Conservation (phyloP, 2,329 filamentous ascomycete genomes). For the Fusarium cicatricum region DNA sequence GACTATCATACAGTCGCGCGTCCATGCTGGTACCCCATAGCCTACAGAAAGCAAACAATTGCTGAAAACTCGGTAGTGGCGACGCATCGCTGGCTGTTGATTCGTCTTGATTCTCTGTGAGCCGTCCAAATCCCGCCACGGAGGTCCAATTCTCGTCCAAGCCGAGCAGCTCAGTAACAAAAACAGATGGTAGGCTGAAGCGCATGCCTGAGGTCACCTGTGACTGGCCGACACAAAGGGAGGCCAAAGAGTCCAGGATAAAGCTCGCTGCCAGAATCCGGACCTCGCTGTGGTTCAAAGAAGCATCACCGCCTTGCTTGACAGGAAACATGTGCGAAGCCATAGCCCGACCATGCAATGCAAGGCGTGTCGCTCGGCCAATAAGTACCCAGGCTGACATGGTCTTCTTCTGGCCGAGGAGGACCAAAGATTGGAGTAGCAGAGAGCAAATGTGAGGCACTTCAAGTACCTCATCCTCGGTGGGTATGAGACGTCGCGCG, state of each 20-base stretch:
- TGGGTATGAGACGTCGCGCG: conserved; percentile 58
- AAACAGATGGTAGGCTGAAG: conserved; percentile 27
- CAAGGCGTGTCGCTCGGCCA: conserved; percentile 65
- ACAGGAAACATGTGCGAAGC: conserved; percentile 32
- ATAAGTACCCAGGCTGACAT: conserved; percentile 70
- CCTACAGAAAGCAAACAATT: conserved; percentile 51
- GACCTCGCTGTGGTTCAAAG: conserved; percentile 22
- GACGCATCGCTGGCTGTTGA: conserved; percentile 37
- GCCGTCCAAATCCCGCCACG: conserved; percentile 30
- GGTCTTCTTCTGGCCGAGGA: conserved; percentile 66
- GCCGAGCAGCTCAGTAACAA: conserved; percentile 15
- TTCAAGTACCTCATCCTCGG: conserved; percentile 57
- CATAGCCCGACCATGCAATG: conserved; percentile 43
- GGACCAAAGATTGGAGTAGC: conserved; percentile 67
- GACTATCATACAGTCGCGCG: conserved; percentile 24
- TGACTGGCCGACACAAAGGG: conserved; percentile 56
- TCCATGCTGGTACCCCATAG: conserved; percentile 43
- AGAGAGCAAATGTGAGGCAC: conserved; percentile 50
- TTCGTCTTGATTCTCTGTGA: conserved; percentile 1
- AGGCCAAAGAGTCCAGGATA: conserved; percentile 67
- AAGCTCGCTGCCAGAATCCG: conserved; percentile 62
- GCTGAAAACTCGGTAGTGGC: conserved; percentile 53
- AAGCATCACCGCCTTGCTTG: conserved; percentile 20
- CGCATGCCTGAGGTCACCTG: conserved; percentile 34
- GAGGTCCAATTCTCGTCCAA: conserved; percentile 34